These are phyloP conservation scores for Antrodiella citrinella DNA, from an alignment of 768 basidiomycete species.

Conservation along the genomic window DNA sequence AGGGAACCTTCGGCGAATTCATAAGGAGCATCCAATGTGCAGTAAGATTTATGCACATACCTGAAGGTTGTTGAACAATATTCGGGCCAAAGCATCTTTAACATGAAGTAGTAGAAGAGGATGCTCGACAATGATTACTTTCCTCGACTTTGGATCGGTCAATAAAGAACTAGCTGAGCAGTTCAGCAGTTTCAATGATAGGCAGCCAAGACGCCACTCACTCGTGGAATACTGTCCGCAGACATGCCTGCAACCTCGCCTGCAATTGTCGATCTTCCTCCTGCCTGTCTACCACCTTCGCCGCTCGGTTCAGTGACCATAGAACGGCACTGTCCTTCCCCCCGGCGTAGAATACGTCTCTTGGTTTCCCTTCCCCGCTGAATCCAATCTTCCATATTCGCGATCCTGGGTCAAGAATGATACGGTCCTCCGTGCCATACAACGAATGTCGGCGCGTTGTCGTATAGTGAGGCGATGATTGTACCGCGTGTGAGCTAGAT, in stretches of 20 bases:
- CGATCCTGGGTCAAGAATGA: slow-evolving; percentile 92
- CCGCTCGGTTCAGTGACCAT: slow-evolving; percentile 54
- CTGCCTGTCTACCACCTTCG: slow-evolving; percentile 45
- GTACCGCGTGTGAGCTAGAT: slow-evolving; percentile 37
- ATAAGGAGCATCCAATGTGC: neutral
- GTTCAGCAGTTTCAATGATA: slow-evolving; percentile 17
- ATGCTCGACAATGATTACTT: slow-evolving; percentile 89
- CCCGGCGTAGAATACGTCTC: slow-evolving; percentile 74
- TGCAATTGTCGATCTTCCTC: slow-evolving; percentile 74
- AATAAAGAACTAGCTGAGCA: slow-evolving; percentile 76
- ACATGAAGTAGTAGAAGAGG: slow-evolving; percentile 79
- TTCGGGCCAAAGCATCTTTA: slow-evolving; percentile 80
- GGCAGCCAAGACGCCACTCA: too few species aligned
- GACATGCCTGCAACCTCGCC: slow-evolving; percentile 54
- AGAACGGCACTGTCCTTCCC: slow-evolving; percentile 34
- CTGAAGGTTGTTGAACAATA: slow-evolving; percentile 86
- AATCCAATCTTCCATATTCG: slow-evolving; percentile 96
- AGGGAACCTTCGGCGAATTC: slow-evolving; percentile 60
- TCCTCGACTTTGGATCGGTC: slow-evolving; percentile 91
- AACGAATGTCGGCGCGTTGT: slow-evolving; percentile 86
- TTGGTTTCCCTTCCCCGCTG: slow-evolving; percentile 87
- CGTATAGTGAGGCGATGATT: slow-evolving; percentile 75
- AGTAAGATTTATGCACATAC: slow-evolving; percentile 31
- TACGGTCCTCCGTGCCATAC: slow-evolving; percentile 93
- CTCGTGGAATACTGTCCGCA: slow-evolving; percentile 82